A percentile compares a stretch with the other conserved stretches of the same genome.
Conservation (phyloP, 768 basidiomycete species). For the Pisolithus sp. region DNA sequence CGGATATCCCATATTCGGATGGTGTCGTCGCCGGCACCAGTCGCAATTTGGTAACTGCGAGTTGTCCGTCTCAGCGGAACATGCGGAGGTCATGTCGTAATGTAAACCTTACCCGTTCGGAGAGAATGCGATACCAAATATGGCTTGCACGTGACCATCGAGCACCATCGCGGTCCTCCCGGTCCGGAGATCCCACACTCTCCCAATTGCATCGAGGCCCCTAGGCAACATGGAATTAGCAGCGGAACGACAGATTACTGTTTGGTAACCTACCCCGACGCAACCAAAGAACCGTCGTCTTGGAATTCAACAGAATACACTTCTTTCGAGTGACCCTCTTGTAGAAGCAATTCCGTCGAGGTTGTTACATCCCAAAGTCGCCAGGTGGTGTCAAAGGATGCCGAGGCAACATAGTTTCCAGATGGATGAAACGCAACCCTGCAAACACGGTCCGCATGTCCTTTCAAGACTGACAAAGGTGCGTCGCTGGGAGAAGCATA, state of each 20-base stretch:
- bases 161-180: slow-evolving; percentile 97
- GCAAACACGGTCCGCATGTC: slow-evolving; percentile 87
- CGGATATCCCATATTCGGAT: slow-evolving; percentile 99
- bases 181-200: slow-evolving; percentile 95
- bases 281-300: slow-evolving; percentile 85
- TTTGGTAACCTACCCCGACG: slow-evolving; percentile 68
- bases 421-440: slow-evolving; percentile 96
- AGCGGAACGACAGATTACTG: not conserved
- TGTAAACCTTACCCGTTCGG: slow-evolving; percentile 78
- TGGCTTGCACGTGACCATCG: slow-evolving; percentile 92
- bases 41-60: slow-evolving; percentile 90
- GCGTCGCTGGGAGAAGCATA: slow-evolving; percentile 53
- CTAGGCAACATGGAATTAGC: slow-evolving; percentile 31
- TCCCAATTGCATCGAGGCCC: slow-evolving; percentile 92
- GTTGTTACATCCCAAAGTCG: slow-evolving; percentile 90
- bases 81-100: not conserved
- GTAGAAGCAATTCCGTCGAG: slow-evolving; percentile 74
- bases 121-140: slow-evolving; percentile 87
- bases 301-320: slow-evolving; percentile 97
- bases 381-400: slow-evolving; percentile 97
- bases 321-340: slow-evolving; percentile 97
- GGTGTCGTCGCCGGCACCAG: slow-evolving; percentile 95
- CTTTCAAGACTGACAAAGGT: slow-evolving; percentile 79
- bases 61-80: slow-evolving; percentile 3
- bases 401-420: slow-evolving; percentile 87